Evolutionary conservation across 805 yeast genomes (phyloP).

Genomic region (Cyberlindnera suaveolens): DNA sequence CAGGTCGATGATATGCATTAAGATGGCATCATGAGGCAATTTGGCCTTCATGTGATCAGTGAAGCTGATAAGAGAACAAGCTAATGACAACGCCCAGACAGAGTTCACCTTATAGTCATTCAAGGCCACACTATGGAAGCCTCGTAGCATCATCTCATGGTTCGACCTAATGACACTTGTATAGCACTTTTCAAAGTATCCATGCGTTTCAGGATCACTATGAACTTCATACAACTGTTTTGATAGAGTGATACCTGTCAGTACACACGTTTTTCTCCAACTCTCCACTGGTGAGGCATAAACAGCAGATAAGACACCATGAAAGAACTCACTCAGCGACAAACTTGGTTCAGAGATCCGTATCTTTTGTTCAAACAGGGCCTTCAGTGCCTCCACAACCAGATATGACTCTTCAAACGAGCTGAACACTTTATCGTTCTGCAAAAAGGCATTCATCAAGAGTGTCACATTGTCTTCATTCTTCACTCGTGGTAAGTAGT

Average conservation of each 20-base stretch:
- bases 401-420: conserved; percentile 26
- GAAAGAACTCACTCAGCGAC: conserved; percentile 33
- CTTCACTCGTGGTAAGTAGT: conserved; percentile 40
- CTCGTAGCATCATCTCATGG: conserved; percentile 19
- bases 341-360: conserved; percentile 39
- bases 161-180: conserved; percentile 25
- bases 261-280: conserved; percentile 40
- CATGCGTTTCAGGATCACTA: conserved; percentile 24
- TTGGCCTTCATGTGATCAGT: conserved; percentile 10
- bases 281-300: conserved; percentile 26
- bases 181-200: conserved; percentile 35
- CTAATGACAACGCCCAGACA: conserved; percentile 8
- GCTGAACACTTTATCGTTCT: conserved; percentile 29
- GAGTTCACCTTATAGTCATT: conserved; percentile 21
- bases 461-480: conserved; percentile 35
- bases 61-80: conserved; percentile 19
- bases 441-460: conserved; percentile 34
- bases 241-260: conserved; percentile 36
- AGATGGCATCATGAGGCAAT: conserved; percentile 17
- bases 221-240: conserved; percentile 26
- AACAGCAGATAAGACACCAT: conserved; percentile 27
- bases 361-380: conserved; percentile 38
- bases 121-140: conserved; percentile 6
- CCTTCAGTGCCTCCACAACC: conserved; percentile 42
- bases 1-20: conserved; percentile 13